These are phyloP conservation scores for Starmerella vaccinii DNA, from an alignment of 805 yeast species.

Conservation along the genomic window DNA sequence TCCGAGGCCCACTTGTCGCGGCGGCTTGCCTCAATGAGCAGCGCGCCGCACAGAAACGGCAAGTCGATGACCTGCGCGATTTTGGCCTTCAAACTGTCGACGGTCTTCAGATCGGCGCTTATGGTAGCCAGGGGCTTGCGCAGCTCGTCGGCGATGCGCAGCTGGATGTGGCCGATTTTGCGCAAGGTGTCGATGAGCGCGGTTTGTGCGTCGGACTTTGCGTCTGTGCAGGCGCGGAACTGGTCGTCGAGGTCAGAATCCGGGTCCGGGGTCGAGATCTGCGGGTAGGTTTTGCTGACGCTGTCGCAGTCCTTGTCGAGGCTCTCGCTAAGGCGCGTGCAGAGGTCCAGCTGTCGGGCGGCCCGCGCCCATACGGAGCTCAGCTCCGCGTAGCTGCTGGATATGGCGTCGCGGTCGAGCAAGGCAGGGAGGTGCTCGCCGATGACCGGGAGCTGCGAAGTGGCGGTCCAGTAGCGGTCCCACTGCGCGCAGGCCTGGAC, in stretches of 20 bases:
- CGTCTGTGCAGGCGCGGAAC: neutral
- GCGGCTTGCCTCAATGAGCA: conserved; percentile 31
- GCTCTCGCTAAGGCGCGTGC: neutral
- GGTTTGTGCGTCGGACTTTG: neutral
- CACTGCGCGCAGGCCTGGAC: conserved; percentile 19
- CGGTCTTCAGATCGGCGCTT: conserved; percentile 22
- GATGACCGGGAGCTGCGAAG: conserved; percentile 11
- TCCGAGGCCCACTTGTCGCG: conserved; percentile 21
- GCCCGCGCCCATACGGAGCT: conserved; percentile 5
- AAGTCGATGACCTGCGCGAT: conserved; percentile 31
- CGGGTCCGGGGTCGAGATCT: neutral
- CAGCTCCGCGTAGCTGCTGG: conserved; percentile 3
- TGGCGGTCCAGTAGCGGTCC: conserved; percentile 17
- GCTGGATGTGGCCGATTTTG: conserved; percentile 26
- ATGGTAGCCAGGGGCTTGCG: conserved; percentile 26
- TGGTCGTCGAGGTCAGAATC: neutral
- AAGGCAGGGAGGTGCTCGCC: conserved; percentile 14
- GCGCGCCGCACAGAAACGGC: conserved; percentile 33
- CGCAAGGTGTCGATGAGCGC: conserved; percentile 12
- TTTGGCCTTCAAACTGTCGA: conserved; percentile 27
- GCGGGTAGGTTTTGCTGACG: neutral
- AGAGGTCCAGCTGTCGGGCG: neutral
- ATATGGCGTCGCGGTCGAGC: conserved; percentile 5
- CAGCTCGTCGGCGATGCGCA: conserved; percentile 23
- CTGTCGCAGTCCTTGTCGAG: conserved; percentile 1